Conservation (phyloP, 345 rosid genomes). For the Salix exigua region DNA sequence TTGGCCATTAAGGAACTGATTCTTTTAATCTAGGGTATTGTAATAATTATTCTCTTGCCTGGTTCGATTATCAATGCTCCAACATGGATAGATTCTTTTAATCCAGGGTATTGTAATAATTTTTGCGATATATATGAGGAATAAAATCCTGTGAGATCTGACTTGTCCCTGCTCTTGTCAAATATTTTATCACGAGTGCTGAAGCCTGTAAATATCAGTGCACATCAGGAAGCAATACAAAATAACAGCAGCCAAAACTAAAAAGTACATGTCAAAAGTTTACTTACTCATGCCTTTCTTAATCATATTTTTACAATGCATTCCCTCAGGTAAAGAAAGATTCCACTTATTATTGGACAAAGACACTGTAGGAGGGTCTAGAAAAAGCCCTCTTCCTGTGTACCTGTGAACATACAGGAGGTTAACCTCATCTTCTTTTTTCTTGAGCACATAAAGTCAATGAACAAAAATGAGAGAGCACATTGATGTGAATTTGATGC, state of each 20-base stretch:
- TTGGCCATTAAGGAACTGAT: no score
- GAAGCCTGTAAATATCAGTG: conserved; percentile 49
- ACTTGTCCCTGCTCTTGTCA: conserved; percentile 54
- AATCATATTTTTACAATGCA: conserved; percentile 26
- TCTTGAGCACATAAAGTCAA: no score
- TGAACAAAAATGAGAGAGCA: no score
- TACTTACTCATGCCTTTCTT: conserved; percentile 43
- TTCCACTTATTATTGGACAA: conserved; percentile 57
- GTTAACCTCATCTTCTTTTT: neutral
- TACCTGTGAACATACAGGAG: conserved; percentile 50
- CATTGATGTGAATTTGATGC: no score
- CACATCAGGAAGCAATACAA: conserved; percentile 12
- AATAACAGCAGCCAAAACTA: neutral
- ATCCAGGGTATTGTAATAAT: conserved; percentile 35
- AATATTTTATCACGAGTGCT: conserved; percentile 61
- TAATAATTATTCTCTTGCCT: conserved; percentile 42
- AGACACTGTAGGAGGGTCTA: conserved; percentile 85
- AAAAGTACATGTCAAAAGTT: neutral
- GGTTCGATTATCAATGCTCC: conserved; percentile 96
- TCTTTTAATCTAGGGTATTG: no score
- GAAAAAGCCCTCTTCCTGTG: conserved; percentile 85
- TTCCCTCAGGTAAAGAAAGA: conserved; percentile 57
- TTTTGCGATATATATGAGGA: conserved; percentile 55
- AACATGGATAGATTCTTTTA: conserved; percentile 31
- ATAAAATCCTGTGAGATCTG: conserved; percentile 59